These are phyloP conservation scores for Ophiostoma australiae DNA, from an alignment of 2,329 filamentous ascomycete genomes.

Conservation along the genomic window DNA sequence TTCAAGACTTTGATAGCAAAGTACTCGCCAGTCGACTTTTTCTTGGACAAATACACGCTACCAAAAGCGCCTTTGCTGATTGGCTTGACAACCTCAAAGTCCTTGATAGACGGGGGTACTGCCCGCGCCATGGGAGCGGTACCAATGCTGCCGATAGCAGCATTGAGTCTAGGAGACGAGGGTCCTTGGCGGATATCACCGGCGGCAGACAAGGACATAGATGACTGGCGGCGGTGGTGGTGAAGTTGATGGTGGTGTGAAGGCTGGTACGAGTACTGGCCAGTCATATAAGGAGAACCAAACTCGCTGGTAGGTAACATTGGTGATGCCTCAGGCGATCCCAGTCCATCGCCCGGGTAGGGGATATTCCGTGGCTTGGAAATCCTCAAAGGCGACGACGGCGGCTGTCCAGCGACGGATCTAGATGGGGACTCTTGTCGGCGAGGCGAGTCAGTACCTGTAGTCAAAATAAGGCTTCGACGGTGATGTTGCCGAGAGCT, in stretches of 20 bases:
- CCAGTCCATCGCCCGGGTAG: constrained; percentile 58
- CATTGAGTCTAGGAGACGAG: constrained; percentile 73
- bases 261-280: constrained; percentile 58
- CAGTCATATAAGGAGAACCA: constrained; percentile 58
- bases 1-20: constrained; percentile 98
- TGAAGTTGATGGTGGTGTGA: constrained; percentile 41
- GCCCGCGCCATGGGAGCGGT: constrained; percentile 80
- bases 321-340: constrained; percentile 85
- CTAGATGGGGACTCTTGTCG: constrained; percentile 87
- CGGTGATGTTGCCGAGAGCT: constrained; percentile 80
- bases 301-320: constrained; percentile 80
- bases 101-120: constrained; percentile 92
- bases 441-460: constrained; percentile 62
- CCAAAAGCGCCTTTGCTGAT: constrained; percentile 99
- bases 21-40: constrained; percentile 97
- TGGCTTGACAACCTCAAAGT: constrained; percentile 98
- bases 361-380: constrained; percentile 67
- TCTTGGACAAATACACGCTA: constrained; percentile 95
- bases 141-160: constrained; percentile 56
- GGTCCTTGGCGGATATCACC: constrained; percentile 57
- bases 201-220: constrained; percentile 55
- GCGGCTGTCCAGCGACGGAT: constrained; percentile 51
- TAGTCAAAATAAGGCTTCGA: constrained; percentile 70
- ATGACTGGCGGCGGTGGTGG: constrained; percentile 86
- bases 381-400: constrained; percentile 82